These are phyloP conservation scores for Geotrichum siamense DNA, from an alignment of 1,139 yeast genomes.

Conservation along the genomic window DNA sequence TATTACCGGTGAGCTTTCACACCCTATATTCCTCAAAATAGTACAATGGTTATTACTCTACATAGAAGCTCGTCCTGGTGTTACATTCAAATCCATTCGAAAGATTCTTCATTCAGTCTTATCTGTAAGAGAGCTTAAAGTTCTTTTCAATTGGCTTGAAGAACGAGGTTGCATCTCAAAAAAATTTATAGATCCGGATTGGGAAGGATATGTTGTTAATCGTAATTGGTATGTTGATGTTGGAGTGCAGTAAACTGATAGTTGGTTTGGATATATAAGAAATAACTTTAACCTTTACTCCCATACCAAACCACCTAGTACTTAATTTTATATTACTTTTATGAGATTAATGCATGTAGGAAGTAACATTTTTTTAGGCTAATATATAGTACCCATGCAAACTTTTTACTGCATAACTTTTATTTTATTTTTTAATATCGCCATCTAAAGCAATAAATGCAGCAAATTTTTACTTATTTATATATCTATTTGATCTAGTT, in stretches of 20 bases:
- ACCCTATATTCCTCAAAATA: conserved; percentile 51
- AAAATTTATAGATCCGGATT: conserved; percentile 29
- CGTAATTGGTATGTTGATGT: conserved; percentile 45
- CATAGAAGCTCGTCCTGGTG: conserved; percentile 49
- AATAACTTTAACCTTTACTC: too few relatives aligned
- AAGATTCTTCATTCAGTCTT: conserved; percentile 39
- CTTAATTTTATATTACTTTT: too few relatives aligned
- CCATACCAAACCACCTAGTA: too few relatives aligned
- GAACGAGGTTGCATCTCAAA: conserved; percentile 37
- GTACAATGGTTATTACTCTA: conserved; percentile 51
- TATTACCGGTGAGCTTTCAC: conserved; percentile 52
- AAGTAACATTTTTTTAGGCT: too few relatives aligned
- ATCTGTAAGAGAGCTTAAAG: conserved; percentile 44
- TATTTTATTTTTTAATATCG: too few relatives aligned
- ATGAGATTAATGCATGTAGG: too few relatives aligned
- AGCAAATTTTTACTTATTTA: too few relatives aligned
- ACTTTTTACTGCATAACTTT: too few relatives aligned
- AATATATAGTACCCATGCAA: too few relatives aligned
- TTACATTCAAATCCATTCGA: conserved; percentile 37
- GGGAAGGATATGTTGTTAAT: conserved; percentile 45
- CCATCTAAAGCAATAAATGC: too few relatives aligned
- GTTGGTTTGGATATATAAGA: too few relatives aligned
- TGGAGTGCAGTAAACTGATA: background rate
- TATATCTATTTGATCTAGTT: too few relatives aligned
- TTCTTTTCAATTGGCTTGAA: conserved; percentile 53